These are phyloP conservation scores for Moricandia arvensis DNA, from an alignment of 345 rosid genomes.

Conservation along the genomic window DNA sequence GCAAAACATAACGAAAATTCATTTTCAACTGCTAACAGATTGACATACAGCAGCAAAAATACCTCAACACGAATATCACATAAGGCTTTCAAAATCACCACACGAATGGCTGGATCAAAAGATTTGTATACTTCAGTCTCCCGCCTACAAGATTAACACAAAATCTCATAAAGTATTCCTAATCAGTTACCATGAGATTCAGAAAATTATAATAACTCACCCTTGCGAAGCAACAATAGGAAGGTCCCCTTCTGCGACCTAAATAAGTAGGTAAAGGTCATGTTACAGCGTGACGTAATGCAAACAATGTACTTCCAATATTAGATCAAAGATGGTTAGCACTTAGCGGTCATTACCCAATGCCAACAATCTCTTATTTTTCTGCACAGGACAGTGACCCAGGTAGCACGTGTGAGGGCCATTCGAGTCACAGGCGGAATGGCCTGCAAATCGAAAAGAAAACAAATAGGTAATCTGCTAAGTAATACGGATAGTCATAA, in stretches of 20 bases:
- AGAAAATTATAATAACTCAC: slow-evolving; percentile 52
- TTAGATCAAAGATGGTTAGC: slow-evolving; percentile 20
- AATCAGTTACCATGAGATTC: slow-evolving; percentile 1
- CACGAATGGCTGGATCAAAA: slow-evolving; percentile 93
- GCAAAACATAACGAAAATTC: background rate
- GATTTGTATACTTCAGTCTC: slow-evolving; percentile 80
- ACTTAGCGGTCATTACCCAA: slow-evolving; percentile 64
- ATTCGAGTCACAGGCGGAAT: slow-evolving; percentile 89
- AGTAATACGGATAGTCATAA: slow-evolving; percentile 11
- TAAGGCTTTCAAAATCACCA: slow-evolving; percentile 90
- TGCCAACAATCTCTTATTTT: slow-evolving; percentile 99
- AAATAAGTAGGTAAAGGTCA: slow-evolving; percentile 32
- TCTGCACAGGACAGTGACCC: slow-evolving; percentile 97
- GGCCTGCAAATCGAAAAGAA: slow-evolving; percentile 50
- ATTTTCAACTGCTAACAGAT: slow-evolving; percentile 1
- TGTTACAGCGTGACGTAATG: slow-evolving; percentile 33
- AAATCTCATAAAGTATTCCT: slow-evolving; percentile 32
- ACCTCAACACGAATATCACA: slow-evolving; percentile 99
- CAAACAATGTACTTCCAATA: slow-evolving; percentile 12
- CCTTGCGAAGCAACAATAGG: slow-evolving; percentile 96
- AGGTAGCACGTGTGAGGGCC: slow-evolving; percentile 97
- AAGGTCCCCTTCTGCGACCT: slow-evolving; percentile 99
- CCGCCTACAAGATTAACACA: slow-evolving; percentile 47
- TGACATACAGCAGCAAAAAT: slow-evolving; percentile 7
- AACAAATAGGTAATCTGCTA: background rate